Evolutionary conservation across 495 filamentous ascomycete genomes (phyloP), one percentile per base, ranked within the genome.

Genomic region (Glutinoglossum americanum): DNA sequence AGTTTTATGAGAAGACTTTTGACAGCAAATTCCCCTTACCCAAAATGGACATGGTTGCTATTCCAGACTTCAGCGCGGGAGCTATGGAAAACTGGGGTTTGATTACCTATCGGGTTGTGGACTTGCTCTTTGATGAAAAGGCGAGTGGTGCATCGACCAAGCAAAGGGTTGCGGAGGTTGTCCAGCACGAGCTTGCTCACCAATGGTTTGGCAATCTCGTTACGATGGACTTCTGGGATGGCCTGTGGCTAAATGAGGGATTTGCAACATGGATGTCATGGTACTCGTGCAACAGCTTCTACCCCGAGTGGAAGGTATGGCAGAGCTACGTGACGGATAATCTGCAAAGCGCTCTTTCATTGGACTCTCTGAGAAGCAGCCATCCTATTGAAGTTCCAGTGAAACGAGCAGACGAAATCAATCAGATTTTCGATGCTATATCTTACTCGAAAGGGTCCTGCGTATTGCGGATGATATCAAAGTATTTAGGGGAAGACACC

Each of bases 61-160:
- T 98, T 66, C 92, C 89, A 26, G 90, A 97, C 68, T 96, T 96
- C 67, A 80, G 77, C 59, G 84, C 87, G 27, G 92, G 89, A 56
- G 92, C 92, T 55, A 98, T 98, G 92, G 92, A 98, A 77, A 98
- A 98, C 71, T 98, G 92, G 92, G 92, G 92, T 65, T 71, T 97
- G 57, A 81, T 98, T 60, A 98, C 90, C 21, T 97, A 96, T 73
- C 81, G 90, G 58, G 82, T 90, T 25, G 88, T 95, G 30, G 90
- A 94, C 68, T 66, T 97, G 58, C 78, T 98, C 61, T 78, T 94
- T 60, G 90, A 98, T 64, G 89, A 95, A 71, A 86, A 89, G 76
- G 83, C 76, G 39, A 88, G 84, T 64, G 85, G 89, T 63, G 87
- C 90, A n/a, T 81, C 83, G n/a, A 81, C 81, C 54, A 94, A 93